Evolutionary conservation across 257 asterid species (phyloP), one percentile per base, ranked within the genome.

Genomic region (Prunella vulgaris): DNA sequence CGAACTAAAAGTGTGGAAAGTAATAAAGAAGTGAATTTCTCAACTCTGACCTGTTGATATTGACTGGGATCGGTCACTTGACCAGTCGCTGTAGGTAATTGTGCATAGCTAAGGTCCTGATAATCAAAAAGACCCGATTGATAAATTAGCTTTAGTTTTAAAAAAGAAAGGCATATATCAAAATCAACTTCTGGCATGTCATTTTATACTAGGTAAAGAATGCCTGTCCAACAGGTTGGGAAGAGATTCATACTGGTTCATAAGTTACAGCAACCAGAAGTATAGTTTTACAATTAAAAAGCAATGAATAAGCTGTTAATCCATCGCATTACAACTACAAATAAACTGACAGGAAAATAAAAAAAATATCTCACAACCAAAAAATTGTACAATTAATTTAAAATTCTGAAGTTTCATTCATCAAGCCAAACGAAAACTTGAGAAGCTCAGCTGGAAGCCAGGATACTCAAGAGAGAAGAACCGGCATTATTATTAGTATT

Each of bases 101-200:
- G 90, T 22, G 82, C 60, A 75, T 82, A 85, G 70, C 85, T 77
- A 37, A 76, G 70, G 49, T 84, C 97, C 97, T 90, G 85, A 57
- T 42, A 44, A 25, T 35, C 30, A 68, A 66, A 54, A 68, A 44
- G 53, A 58, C 28, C 58, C 33, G 35, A 25, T 25, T 17, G 10
- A 35, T 6, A 52, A 57, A 72, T 72, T 62, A 75, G 66, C 35
- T 59, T 25, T 28, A 10, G 35, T 35, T 56, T 14, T 17, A 64
- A 53, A 69, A 63, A 20, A 38, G 60, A 24, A 17, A n/a, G 37
- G 63, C 46, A 27, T 5, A 24, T 49, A 57, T 21, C 32, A 25
- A n/a, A 46, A 25, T 57, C 8, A 2, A 14, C 49, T 42, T 28
- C 68, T n/a, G n/a, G n/a, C n/a, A n/a, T n/a, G n/a, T n/a, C n/a